Evolutionary conservation across 306 rosid species (phyloP).

Genomic region (Castanospermum australe): DNA sequence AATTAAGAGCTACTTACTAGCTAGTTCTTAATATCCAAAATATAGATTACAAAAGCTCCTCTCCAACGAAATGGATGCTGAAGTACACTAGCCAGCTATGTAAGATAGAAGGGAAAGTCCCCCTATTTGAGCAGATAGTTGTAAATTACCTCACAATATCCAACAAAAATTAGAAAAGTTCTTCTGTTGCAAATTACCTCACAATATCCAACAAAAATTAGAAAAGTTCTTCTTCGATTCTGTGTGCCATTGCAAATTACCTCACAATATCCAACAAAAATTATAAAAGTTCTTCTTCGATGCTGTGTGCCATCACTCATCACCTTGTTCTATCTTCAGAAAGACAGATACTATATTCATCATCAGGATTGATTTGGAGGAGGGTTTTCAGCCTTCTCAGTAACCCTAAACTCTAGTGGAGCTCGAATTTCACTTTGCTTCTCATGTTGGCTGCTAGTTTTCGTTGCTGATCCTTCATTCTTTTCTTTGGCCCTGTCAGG

Average conservation of each 20-base stretch:
- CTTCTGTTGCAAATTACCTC: constrained; percentile 32
- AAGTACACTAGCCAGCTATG: not conserved
- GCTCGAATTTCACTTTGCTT: constrained; percentile 21
- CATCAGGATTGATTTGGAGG: constrained; percentile 34
- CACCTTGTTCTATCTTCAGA: not conserved
- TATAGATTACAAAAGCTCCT: constrained; percentile 4
- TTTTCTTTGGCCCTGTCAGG: not conserved
- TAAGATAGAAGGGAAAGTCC: constrained; percentile 3
- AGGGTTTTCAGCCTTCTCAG: constrained; percentile 35
- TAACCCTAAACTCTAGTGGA: constrained; percentile 36
- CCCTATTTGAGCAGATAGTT: constrained; percentile 19
- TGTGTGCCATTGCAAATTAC: constrained; percentile 36
- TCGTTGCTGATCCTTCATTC: constrained; percentile 2
- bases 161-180: not conserved
- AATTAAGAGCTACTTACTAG: not conserved
- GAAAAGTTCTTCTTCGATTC: not conserved
- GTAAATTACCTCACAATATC: constrained; percentile 30
- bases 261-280: constrained; percentile 15
- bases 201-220: constrained; percentile 7
- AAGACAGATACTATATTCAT: not conserved
- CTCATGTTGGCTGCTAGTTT: not conserved
- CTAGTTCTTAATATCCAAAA: not conserved
- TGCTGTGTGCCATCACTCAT: not conserved
- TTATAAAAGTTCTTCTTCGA: not conserved
- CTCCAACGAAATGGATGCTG: not conserved